Conservation (phyloP, 2,329 filamentous ascomycete genomes). For the Phaeosphaeriaceae sp. region DNA sequence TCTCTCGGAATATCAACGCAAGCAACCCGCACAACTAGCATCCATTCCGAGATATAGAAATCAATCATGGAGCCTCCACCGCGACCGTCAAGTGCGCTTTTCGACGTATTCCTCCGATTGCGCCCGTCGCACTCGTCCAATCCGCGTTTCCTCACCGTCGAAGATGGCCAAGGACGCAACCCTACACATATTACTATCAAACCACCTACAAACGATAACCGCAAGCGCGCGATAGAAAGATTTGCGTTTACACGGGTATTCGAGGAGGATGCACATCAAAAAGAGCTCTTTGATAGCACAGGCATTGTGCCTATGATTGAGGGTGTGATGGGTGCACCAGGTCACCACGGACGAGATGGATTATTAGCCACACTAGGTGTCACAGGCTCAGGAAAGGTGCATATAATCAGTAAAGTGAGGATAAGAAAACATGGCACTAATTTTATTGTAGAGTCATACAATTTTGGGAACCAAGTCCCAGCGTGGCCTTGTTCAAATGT, state of each 20-base stretch:
- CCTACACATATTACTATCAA: constrained; percentile 61
- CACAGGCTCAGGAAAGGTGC: constrained; percentile 93
- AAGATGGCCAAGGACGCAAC: constrained; percentile 53
- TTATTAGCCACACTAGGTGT: constrained; percentile 90
- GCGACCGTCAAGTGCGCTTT: constrained; percentile 63
- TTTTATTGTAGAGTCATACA: constrained; percentile 76
- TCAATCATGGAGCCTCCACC: constrained; percentile 46
- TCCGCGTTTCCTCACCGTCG: constrained; percentile 77
- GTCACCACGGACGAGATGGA: constrained; percentile 83
- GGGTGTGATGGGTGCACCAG: constrained; percentile 75
- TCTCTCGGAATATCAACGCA: constrained; percentile 1
- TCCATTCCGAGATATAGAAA: constrained; percentile 4
- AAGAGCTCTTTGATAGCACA: constrained; percentile 84
- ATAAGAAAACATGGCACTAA: constrained; percentile 8
- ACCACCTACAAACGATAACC: constrained; percentile 76
- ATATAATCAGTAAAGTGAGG: constrained; percentile 1
- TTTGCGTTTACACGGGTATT: constrained; percentile 96
- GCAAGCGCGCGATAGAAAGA: constrained; percentile 86
- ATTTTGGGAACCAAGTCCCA: constrained; percentile 88
- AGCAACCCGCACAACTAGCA: constrained; percentile 4
- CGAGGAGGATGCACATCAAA: constrained; percentile 81
- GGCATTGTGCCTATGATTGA: constrained; percentile 77
- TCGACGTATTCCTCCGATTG: constrained; percentile 89
- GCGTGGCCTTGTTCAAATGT: constrained; percentile 88
- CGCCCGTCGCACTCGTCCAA: constrained; percentile 53